Evolutionary conservation across 805 yeast genomes (phyloP), one percentile per base, ranked within the genome.

Genomic region (Alloascoidea hylecoeti): DNA sequence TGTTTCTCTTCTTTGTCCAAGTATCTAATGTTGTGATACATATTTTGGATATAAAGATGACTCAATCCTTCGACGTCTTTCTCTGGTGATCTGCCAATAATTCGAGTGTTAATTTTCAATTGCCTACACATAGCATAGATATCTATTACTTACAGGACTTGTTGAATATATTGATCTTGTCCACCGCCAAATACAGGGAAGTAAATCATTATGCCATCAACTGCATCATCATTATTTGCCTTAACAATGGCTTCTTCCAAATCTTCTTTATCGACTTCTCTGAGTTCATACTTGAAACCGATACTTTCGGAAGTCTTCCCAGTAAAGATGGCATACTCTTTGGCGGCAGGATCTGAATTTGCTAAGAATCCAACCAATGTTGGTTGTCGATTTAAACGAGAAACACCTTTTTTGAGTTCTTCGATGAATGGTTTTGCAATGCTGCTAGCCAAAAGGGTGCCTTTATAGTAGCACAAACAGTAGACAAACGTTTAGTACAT

Each of bases 51-150:
- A 58, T 86, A 92, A 49, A 78, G 62, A 61, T 85, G 92, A 53
- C 88, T 84, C 49, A 92, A 65, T 2, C 98, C 98, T 59, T 92
- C 98, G 16, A 92, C 97, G 51, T 92, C 98, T 56, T 92, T 92
- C 43, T 84, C 89, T 32, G 78, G 65, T n/a, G 86, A 64, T 3
- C 46, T 44, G 27, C 9, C 13, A 3, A 33, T 14, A 33, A n/a
- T 36, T 15, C 12, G 30, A 35, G 19, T 15, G 34, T 13, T 35
- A 13, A 30, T 36, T 35, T 6, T 15, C 4, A 19, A 35, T 12
- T 17, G 38, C 16, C n/a, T 16, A 16, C 4, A 13, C 16, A n/a
- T 9, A 15, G 9, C 4, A 32, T 16, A 4, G 33, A n/a, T n/a
- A 14, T 15, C 6, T 16, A 13, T 6, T 14, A 34, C 46, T 17